Conservation (phyloP, 192 early-diverging fungal species). For the Spizellomyces sp. region DNA sequence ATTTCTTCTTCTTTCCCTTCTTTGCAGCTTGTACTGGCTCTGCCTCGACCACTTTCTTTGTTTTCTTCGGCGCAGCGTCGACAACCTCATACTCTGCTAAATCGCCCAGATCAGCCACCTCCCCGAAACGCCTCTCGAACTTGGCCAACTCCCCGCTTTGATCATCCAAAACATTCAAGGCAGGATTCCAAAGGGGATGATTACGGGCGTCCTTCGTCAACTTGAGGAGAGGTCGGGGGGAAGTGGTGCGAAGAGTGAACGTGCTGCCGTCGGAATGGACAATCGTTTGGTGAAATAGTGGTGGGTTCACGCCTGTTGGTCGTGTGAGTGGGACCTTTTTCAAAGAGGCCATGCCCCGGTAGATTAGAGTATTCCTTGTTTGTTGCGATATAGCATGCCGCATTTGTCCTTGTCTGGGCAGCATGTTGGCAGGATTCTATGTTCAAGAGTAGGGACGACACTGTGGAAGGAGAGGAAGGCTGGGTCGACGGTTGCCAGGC, state of each 20-base stretch:
- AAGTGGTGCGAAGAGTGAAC: conserved; percentile 78
- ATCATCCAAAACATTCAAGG: conserved; percentile 62
- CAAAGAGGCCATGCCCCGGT: not conserved
- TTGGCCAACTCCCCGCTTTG: conserved; percentile 78
- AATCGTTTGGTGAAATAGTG: conserved; percentile 78
- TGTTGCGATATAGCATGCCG: no score
- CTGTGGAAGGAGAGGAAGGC: no score
- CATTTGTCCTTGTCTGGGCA: no score
- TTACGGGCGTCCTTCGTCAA: conserved; percentile 92
- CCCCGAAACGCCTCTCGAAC: conserved; percentile 82
- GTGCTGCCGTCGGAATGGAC: conserved; percentile 89
- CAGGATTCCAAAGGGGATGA: conserved; percentile 92
- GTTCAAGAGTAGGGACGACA: not conserved
- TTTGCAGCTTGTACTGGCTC: conserved; percentile 8
- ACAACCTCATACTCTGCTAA: conserved; percentile 45
- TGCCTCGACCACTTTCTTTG: conserved; percentile 4
- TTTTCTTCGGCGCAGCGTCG: conserved; percentile 7
- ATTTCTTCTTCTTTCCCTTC: conserved; percentile 33
- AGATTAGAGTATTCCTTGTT: no score
- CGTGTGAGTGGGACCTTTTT: conserved; percentile 14
- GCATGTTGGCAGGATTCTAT: not conserved
- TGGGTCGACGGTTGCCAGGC: no score
- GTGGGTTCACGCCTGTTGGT: conserved; percentile 38
- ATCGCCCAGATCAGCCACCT: conserved; percentile 56
- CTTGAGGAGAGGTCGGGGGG: conserved; percentile 80